Percentiles rank a stretch among this genome's conserved stretches.
Conservation (phyloP, 1,139 yeast genomes). For the Saccharomycopsis hybrid region DNA sequence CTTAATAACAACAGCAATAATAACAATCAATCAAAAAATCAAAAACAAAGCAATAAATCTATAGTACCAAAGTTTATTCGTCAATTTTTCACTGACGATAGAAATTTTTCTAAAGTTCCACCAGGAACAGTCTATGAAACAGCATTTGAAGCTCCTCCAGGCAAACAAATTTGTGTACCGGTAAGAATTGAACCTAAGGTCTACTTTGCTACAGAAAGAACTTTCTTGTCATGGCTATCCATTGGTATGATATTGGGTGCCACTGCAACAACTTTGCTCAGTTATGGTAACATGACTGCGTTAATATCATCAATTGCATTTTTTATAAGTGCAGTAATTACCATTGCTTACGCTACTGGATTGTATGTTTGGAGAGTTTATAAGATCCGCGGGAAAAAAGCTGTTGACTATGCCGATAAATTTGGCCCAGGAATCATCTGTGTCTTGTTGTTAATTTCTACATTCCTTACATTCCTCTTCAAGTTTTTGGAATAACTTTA, state of each 20-base stretch:
- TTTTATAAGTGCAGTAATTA: slow-evolving; percentile 69
- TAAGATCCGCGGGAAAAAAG: slow-evolving; percentile 75
- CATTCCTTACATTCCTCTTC: slow-evolving; percentile 65
- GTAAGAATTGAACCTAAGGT: slow-evolving; percentile 82
- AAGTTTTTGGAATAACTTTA: slow-evolving; percentile 36
- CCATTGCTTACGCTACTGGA: slow-evolving; percentile 66
- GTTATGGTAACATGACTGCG: slow-evolving; percentile 61
- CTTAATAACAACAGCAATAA: background rate
- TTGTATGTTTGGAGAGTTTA: slow-evolving; percentile 78
- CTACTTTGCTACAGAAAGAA: slow-evolving; percentile 78
- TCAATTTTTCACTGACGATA: slow-evolving; percentile 55
- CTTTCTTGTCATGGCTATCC: slow-evolving; percentile 71
- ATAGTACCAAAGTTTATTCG: slow-evolving; percentile 3
- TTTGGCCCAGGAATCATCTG: slow-evolving; percentile 86
- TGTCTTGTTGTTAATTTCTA: slow-evolving; percentile 62
- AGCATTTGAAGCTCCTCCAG: slow-evolving; percentile 63
- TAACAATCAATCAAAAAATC: background rate
- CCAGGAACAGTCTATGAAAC: slow-evolving; percentile 74
- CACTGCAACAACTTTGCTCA: slow-evolving; percentile 63
- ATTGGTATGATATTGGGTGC: slow-evolving; percentile 68
- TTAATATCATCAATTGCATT: slow-evolving; percentile 87
- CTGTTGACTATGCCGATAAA: slow-evolving; percentile 80
- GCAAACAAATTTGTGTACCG: slow-evolving; percentile 71
- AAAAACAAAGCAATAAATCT: slow-evolving; percentile 1
- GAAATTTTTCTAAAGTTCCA: slow-evolving; percentile 61